Evolutionary conservation across 305 asterid species (phyloP).

Genomic region (Solanum aculeatissimum): DNA sequence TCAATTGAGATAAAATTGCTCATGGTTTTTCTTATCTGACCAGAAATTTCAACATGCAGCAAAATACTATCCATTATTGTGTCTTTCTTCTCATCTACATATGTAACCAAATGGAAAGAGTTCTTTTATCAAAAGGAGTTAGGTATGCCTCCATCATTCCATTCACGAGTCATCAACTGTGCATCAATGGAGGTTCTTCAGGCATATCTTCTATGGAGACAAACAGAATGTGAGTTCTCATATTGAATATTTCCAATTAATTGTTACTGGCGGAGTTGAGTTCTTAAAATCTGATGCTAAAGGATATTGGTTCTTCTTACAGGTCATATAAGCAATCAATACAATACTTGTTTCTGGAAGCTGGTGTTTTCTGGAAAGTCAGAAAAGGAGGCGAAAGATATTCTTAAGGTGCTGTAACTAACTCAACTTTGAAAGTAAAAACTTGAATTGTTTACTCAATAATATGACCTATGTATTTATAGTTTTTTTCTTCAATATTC

Average conservation of each 20-base stretch:
- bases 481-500: background rate
- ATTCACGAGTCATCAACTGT: conserved; percentile 50
- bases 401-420: conserved; percentile 32
- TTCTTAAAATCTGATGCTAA: background rate
- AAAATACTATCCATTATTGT: conserved; percentile 65
- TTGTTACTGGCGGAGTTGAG: background rate
- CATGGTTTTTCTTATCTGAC: background rate
- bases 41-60: conserved; percentile 35
- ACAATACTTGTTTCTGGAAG: conserved; percentile 63
- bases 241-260: background rate
- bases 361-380: conserved; percentile 46
- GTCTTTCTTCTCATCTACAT: conserved; percentile 59
- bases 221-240: conserved; percentile 43
- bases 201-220: conserved; percentile 71
- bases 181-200: conserved; percentile 76
- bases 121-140: conserved; percentile 41
- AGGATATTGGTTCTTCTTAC: conserved; percentile 14
- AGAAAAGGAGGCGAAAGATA: conserved; percentile 41
- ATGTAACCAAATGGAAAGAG: conserved; percentile 57
- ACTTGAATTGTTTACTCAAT: background rate
- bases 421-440: background rate
- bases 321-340: conserved; percentile 62
- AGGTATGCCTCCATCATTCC: conserved; percentile 52
- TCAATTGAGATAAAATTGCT: background rate
- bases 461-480: background rate